Evolutionary conservation across 2,329 filamentous ascomycete species (phyloP).

Genomic region (Colletotrichum lindemuthianum): DNA sequence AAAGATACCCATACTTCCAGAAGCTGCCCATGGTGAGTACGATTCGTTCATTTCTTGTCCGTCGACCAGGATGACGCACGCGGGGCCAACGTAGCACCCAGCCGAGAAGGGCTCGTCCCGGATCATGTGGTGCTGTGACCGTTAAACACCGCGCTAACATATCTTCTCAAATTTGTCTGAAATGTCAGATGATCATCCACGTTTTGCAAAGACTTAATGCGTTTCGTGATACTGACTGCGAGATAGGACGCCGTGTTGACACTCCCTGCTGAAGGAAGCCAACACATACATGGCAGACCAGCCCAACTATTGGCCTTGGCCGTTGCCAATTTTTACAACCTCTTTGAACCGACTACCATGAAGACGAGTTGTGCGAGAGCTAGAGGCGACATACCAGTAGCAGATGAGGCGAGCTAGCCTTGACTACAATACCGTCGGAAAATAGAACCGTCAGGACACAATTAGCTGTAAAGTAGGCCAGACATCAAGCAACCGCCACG

Average conservation of each 20-base stretch:
- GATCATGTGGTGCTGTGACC: conserved; percentile 54
- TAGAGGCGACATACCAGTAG: background rate
- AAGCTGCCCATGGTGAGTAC: conserved; percentile 7
- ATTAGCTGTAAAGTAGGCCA: background rate
- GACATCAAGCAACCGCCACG: conserved; percentile 2
- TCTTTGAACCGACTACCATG: no score
- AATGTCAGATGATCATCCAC: conserved; percentile 22
- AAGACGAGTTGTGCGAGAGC: background rate
- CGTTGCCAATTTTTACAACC: no score
- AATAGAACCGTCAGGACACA: conserved; percentile 4
- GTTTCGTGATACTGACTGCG: background rate
- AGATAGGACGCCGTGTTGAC: background rate
- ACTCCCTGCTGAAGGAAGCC: no score
- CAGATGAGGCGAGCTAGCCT: conserved; percentile 8
- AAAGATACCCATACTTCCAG: conserved; percentile 20
- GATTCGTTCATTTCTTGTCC: background rate
- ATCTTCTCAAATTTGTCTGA: conserved; percentile 76
- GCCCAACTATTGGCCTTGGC: no score
- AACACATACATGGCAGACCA: no score
- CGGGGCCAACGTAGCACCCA: conserved; percentile 59
- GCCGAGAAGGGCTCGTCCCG: conserved; percentile 37
- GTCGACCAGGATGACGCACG: conserved; percentile 59
- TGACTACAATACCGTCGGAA: conserved; percentile 15
- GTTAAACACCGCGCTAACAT: conserved; percentile 70
- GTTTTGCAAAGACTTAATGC: background rate